phyloP scores from a whole-genome alignment of 352 stramenopile genomes.

The Phytophthora cactorum region DNA sequence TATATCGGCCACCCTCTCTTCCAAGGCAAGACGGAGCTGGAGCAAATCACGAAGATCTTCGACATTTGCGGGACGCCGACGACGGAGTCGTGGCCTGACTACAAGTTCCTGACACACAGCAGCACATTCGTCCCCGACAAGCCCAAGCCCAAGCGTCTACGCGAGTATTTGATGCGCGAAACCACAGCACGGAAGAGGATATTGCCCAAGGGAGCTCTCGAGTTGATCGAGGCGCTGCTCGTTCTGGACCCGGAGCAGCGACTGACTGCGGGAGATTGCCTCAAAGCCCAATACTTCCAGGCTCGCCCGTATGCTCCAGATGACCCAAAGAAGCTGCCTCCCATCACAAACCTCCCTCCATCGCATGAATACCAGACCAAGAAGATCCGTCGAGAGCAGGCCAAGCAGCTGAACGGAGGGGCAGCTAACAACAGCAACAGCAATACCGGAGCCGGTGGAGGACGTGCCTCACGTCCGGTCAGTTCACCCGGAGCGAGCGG shows the following conservation, averaged over 20 bases:
- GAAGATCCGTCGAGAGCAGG: constrained; percentile 88
- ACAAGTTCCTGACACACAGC: constrained; percentile 84
- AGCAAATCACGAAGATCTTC: constrained; percentile 91
- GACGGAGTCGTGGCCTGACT: constrained; percentile 83
- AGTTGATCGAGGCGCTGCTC: constrained; percentile 94
- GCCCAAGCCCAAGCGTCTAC: constrained; percentile 63
- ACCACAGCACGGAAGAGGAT: constrained; percentile 78
- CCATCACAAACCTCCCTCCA: constrained; percentile 75
- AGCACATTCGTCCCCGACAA: constrained; percentile 88
- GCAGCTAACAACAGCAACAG: constrained; percentile 38
- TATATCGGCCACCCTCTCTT: constrained; percentile 89
- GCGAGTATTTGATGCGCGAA: constrained; percentile 81
- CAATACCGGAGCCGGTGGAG: constrained; percentile 35
- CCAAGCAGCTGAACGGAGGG: constrained; percentile 66
- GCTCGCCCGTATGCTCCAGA: constrained; percentile 63
- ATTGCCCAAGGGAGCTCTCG: constrained; percentile 83
- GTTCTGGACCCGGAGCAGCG: constrained; percentile 95
- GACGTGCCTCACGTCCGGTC: constrained; percentile 23
- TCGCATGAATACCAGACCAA: constrained; percentile 92
- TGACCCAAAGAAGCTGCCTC: constrained; percentile 68
- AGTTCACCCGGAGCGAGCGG: constrained; percentile 26
- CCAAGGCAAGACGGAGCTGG: constrained; percentile 87
- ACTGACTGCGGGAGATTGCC: constrained; percentile 91
- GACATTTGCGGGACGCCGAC: constrained; percentile 88
- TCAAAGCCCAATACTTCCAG: constrained; percentile 96